A percentile compares a stretch with the other conserved stretches of the same genome.
These are phyloP conservation scores for Alternaria sp. DNA, from an alignment of 2,329 filamentous ascomycete genomes.

Conservation along the genomic window DNA sequence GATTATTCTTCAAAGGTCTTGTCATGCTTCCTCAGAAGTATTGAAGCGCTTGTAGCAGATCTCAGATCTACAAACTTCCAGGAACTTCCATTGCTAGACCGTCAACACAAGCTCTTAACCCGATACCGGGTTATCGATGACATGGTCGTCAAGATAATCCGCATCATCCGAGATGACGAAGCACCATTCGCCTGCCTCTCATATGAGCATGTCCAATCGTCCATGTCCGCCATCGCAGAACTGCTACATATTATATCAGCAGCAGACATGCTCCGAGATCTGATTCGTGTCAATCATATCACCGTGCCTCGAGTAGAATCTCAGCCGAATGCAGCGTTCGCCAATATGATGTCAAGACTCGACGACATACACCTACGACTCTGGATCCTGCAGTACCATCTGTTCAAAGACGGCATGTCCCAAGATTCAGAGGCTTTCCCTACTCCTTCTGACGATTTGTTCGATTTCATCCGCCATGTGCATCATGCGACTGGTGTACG, in stretches of 20 bases:
- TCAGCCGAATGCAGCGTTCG: constrained; percentile 50
- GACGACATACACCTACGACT: constrained; percentile 86
- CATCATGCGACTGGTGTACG: constrained; percentile 86
- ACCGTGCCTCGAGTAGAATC: constrained; percentile 65
- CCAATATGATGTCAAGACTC: constrained; percentile 68
- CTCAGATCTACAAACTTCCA: constrained; percentile 65
- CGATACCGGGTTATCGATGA: constrained; percentile 82
- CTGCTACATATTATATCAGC: constrained; percentile 78
- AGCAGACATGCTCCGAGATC: constrained; percentile 82
- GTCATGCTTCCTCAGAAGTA: constrained; percentile 82
- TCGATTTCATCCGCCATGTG: constrained; percentile 79
- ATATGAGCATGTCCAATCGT: constrained; percentile 74
- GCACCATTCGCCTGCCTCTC: constrained; percentile 84
- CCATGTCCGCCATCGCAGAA: constrained; percentile 73
- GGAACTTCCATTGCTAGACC: constrained; percentile 64
- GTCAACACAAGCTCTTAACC: constrained; percentile 74
- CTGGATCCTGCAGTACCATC: constrained; percentile 85
- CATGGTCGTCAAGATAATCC: constrained; percentile 73
- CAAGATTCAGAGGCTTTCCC: constrained; percentile 71
- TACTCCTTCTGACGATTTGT: constrained; percentile 72
- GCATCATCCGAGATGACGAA: constrained; percentile 67
- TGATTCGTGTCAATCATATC: constrained; percentile 77
- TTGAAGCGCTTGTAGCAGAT: constrained; percentile 80
- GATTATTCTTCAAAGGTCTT: constrained; percentile 86
- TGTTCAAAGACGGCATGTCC: constrained; percentile 75